phyloP scores from a whole-genome alignment of 1,284 basidiomycete species.

The Leccinum proximum region DNA sequence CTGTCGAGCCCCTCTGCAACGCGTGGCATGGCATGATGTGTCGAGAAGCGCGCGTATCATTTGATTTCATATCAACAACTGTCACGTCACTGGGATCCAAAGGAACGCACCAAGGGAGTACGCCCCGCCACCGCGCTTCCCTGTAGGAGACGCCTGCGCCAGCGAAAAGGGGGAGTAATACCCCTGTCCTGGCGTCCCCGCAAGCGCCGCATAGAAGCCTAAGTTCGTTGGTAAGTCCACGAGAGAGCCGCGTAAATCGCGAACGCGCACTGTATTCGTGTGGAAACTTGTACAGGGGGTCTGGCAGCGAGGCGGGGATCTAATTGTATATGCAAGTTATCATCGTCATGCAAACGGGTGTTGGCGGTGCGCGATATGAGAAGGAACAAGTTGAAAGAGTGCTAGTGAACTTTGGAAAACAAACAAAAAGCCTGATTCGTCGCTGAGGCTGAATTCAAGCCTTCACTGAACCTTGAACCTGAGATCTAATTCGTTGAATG shows the following conservation, averaged over 20 bases:
- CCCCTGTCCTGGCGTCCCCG: conserved; percentile 13
- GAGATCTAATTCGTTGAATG: too few species aligned
- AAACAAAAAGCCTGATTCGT: too few species aligned
- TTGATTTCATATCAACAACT: neutral
- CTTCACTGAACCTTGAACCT: too few species aligned
- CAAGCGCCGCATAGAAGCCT: conserved; percentile 21
- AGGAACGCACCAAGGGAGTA: neutral
- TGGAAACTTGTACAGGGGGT: conserved; percentile 27
- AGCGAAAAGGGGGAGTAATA: neutral
- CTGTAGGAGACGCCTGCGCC: neutral
- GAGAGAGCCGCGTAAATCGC: neutral
- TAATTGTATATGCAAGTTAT: conserved; percentile 2
- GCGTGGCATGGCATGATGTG: neutral
- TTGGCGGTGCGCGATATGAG: too few species aligned
- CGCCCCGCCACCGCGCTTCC: neutral
- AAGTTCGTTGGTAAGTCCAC: neutral
- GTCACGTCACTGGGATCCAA: neutral
- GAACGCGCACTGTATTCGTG: conserved; percentile 20
- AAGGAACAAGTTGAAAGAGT: too few species aligned
- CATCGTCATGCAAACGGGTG: too few species aligned
- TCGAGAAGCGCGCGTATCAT: neutral
- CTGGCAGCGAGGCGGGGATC: conserved; percentile 21
- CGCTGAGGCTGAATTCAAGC: too few species aligned
- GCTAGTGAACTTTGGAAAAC: too few species aligned
- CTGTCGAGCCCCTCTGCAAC: neutral